Conservation (phyloP, 2,329 filamentous ascomycete genomes). For the Zymoseptoria crescenta region DNA sequence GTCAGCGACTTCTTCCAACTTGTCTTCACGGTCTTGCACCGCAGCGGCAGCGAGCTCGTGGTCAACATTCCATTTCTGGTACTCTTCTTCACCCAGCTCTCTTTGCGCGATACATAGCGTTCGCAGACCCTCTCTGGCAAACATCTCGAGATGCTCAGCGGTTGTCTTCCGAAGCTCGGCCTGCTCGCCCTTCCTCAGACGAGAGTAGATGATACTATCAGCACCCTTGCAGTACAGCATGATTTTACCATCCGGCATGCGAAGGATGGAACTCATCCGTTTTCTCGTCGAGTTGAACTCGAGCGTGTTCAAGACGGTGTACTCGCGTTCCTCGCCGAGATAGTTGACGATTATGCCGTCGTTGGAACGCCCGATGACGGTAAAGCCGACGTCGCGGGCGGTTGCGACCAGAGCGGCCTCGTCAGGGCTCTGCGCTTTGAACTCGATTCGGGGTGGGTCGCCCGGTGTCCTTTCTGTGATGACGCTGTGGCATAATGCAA, state of each 20-base stretch:
- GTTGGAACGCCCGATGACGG: slow-evolving; percentile 69
- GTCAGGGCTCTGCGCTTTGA: slow-evolving; percentile 95
- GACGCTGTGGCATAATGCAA: slow-evolving; percentile 94
- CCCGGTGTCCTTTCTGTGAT: slow-evolving; percentile 84
- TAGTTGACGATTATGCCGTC: slow-evolving; percentile 82
- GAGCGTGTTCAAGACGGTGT: slow-evolving; percentile 83
- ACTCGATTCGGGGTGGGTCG: slow-evolving; percentile 83
- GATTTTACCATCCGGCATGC: slow-evolving; percentile 86
- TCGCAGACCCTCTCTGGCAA: slow-evolving; percentile 86
- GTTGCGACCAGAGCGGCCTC: slow-evolving; percentile 92
- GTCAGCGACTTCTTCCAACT: slow-evolving; percentile 82
- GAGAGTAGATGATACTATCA: slow-evolving; percentile 93
- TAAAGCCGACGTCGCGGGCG: slow-evolving; percentile 91
- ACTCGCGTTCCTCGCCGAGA: slow-evolving; percentile 76
- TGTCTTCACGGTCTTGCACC: slow-evolving; percentile 81
- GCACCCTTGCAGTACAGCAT: slow-evolving; percentile 95
- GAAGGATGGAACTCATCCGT: slow-evolving; percentile 93
- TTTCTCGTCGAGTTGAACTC: slow-evolving; percentile 97
- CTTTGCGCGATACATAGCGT: slow-evolving; percentile 89
- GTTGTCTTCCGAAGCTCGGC: slow-evolving; percentile 72
- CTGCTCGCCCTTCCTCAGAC: slow-evolving; percentile 78
- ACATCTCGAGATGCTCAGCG: slow-evolving; percentile 92
- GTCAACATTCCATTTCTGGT: slow-evolving; percentile 73
- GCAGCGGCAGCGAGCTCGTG: slow-evolving; percentile 82
- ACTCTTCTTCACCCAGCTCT: slow-evolving; percentile 73